Evolutionary conservation across 768 basidiomycete genomes (phyloP).

Genomic region (Suillus ampliporus): DNA sequence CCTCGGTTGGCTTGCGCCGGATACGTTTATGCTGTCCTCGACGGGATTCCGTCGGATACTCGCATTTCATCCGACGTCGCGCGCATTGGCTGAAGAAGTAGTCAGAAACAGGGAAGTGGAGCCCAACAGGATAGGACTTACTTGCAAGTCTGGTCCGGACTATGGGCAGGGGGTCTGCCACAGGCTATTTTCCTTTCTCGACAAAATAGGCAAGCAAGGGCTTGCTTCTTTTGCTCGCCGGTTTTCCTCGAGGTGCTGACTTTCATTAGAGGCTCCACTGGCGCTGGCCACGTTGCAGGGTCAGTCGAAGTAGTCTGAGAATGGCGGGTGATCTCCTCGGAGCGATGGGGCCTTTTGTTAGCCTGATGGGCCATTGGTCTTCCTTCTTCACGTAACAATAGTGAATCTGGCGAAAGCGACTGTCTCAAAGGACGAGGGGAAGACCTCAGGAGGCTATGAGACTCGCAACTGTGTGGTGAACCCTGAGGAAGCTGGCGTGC

Average conservation of each 20-base stretch:
- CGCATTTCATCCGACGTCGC: constrained; percentile 51
- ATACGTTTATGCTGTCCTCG: constrained; percentile 51
- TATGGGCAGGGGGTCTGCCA: constrained; percentile 46
- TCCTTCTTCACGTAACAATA: constrained; percentile 32
- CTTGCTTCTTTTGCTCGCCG: constrained; percentile 50
- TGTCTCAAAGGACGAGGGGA: constrained; percentile 7
- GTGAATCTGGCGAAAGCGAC: constrained; percentile 23
- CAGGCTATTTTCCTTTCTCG: constrained; percentile 57
- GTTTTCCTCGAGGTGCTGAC: constrained; percentile 33
- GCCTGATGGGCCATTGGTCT: constrained; percentile 23
- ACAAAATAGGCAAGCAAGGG: constrained; percentile 54
- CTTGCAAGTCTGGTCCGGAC: constrained; percentile 51
- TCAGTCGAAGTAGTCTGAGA: constrained; percentile 29
- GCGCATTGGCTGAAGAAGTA: constrained; percentile 48
- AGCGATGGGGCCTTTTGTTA: constrained; percentile 36
- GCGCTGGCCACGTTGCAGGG: constrained; percentile 38
- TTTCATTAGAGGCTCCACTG: constrained; percentile 39
- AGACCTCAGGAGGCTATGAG: constrained; percentile 17
- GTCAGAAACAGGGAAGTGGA: constrained; percentile 21
- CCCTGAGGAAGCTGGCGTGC: constrained; percentile 21
- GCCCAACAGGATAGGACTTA: constrained; percentile 30
- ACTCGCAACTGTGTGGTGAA: constrained; percentile 16
- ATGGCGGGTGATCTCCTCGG: constrained; percentile 37
- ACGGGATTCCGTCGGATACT: constrained; percentile 55
- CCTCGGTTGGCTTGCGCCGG: constrained; percentile 37